Percentiles rank a stretch among this genome's conserved stretches.
These are phyloP conservation scores for Didymella glomerata DNA, from an alignment of 2,329 filamentous ascomycete genomes.

Conservation along the genomic window DNA sequence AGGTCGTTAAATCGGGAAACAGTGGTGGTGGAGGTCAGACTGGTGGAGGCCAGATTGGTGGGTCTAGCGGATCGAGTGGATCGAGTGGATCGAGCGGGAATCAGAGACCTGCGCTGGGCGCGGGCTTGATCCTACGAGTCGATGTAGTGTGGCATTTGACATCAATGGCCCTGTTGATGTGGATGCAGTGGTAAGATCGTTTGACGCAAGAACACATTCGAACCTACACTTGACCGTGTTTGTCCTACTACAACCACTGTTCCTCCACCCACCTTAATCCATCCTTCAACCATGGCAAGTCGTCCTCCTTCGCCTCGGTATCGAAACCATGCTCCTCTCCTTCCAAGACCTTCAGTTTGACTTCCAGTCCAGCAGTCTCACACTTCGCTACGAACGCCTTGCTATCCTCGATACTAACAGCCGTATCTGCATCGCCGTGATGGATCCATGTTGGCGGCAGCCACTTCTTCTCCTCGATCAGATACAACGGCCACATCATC, in stretches of 20 bases:
- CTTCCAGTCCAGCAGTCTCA: slow-evolving; percentile 25
- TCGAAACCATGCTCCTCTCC: slow-evolving; percentile 48
- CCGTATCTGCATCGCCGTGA: slow-evolving; percentile 42
- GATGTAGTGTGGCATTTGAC: not conserved
- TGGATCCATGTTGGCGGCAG: slow-evolving; percentile 44
- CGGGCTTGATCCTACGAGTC: not conserved
- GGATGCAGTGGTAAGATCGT: not conserved
- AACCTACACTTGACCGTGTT: not conserved
- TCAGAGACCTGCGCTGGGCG: slow-evolving; percentile 6
- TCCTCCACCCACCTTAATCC: slow-evolving; percentile 38
- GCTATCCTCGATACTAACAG: slow-evolving; percentile 39
- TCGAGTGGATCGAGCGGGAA: not conserved
- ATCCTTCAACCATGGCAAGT: slow-evolving; percentile 43
- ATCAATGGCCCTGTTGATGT: not conserved
- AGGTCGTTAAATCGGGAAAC: not conserved
- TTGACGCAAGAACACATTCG: not conserved
- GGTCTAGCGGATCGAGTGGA: slow-evolving; percentile 4
- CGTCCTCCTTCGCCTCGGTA: slow-evolving; percentile 32
- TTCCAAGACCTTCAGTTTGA: slow-evolving; percentile 30
- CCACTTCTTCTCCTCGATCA: slow-evolving; percentile 33
- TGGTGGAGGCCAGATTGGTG: slow-evolving; percentile 3
- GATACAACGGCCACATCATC: slow-evolving; percentile 38
- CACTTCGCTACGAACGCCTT: slow-evolving; percentile 39
- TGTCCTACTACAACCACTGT: slow-evolving; percentile 30
- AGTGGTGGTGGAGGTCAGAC: not conserved